A percentile compares a stretch with the other conserved stretches of the same genome.
Conservation (phyloP, 805 yeast species). For the Ogataea neopini region DNA sequence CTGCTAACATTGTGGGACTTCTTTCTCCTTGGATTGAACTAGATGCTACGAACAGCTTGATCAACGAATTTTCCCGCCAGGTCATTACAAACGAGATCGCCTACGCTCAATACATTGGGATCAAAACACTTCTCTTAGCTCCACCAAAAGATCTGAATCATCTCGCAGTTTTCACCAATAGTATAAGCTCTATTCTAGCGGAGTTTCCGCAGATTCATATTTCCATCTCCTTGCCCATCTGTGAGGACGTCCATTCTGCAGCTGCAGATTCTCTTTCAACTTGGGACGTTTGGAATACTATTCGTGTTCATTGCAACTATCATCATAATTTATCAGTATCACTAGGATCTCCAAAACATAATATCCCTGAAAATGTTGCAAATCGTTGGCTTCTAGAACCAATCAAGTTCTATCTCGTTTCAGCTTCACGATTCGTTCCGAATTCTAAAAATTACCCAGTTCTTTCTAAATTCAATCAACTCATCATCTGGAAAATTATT, state of each 20-base stretch:
- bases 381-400: constrained; percentile 73
- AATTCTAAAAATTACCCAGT: constrained; percentile 68
- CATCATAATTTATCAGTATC: constrained; percentile 64
- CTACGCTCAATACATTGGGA: constrained; percentile 60
- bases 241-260: constrained; percentile 41
- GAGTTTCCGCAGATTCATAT: constrained; percentile 38
- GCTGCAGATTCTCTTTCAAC: constrained; percentile 52
- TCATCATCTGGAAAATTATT: constrained; percentile 43
- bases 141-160: constrained; percentile 63
- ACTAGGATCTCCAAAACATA: constrained; percentile 66
- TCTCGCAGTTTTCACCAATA: constrained; percentile 50
- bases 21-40: constrained; percentile 71
- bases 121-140: constrained; percentile 55
- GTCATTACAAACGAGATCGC: constrained; percentile 59
- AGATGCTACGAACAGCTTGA: constrained; percentile 50
- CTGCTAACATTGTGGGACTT: constrained; percentile 50
- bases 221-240: constrained; percentile 51
- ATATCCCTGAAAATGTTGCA: constrained; percentile 49
- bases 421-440: constrained; percentile 55
- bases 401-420: constrained; percentile 53
- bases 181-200: constrained; percentile 31
- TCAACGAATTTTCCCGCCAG: constrained; percentile 55
- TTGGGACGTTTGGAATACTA: constrained; percentile 76
- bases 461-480: constrained; percentile 57
- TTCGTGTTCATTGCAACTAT: constrained; percentile 56